Percentiles rank a stretch among this genome's conserved stretches.
These are phyloP conservation scores for Trypanosoma avium DNA, from an alignment of 208 protist genomes.

Conservation along the genomic window DNA sequence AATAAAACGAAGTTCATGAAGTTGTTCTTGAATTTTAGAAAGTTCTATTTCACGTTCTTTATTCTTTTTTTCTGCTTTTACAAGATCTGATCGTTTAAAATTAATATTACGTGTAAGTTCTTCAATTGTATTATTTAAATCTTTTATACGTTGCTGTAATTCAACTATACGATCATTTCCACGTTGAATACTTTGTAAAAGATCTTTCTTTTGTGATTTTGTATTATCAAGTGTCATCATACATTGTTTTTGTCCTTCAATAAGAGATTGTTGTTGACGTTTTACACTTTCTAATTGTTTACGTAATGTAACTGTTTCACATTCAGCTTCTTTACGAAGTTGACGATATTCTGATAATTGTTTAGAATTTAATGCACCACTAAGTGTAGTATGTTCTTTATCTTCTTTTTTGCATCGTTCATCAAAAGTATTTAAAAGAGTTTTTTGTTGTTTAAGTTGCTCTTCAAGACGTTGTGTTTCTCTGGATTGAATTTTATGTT, in stretches of 20 bases:
- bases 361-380: slow-evolving; percentile 40
- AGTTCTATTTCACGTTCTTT: slow-evolving; percentile 79
- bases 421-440: slow-evolving; percentile 60
- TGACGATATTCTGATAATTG: slow-evolving; percentile 74
- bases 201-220: slow-evolving; percentile 49
- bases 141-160: slow-evolving; percentile 51
- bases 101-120: slow-evolving; percentile 46
- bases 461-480: slow-evolving; percentile 66
- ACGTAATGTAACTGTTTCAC: slow-evolving; percentile 71
- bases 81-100: slow-evolving; percentile 36
- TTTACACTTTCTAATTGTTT: slow-evolving; percentile 74
- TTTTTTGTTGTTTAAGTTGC: slow-evolving; percentile 65
- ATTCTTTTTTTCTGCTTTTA: slow-evolving; percentile 53
- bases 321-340: slow-evolving; percentile 83
- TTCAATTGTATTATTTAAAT: slow-evolving; percentile 38
- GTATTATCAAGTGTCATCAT: slow-evolving; percentile 45
- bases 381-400: slow-evolving; percentile 34
- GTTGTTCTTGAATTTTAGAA: slow-evolving; percentile 84
- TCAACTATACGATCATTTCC: slow-evolving; percentile 37
- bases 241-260: slow-evolving; percentile 69
- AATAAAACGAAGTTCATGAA: slow-evolving; percentile 83
- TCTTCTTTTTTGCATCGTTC: slow-evolving; percentile 60
- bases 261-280: slow-evolving; percentile 59
- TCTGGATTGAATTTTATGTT: slow-evolving; percentile 45
- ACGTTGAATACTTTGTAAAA: slow-evolving; percentile 41